A percentile compares a stretch with the other conserved stretches of the same genome.
These are phyloP conservation scores for Phytophthora gonapodyides DNA, from an alignment of 352 stramenopile species.

Conservation along the genomic window DNA sequence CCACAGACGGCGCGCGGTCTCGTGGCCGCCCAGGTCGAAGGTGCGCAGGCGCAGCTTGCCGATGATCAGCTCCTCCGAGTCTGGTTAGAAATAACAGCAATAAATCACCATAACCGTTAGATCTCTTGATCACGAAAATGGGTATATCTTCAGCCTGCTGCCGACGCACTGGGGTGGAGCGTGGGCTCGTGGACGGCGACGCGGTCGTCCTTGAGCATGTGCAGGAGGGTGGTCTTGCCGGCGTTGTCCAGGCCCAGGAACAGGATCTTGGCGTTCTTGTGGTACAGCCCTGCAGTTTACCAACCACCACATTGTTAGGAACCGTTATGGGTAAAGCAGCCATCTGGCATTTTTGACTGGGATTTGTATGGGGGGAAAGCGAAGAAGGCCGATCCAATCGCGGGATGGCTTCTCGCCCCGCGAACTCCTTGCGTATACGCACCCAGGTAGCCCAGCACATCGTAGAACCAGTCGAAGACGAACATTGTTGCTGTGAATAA, in stretches of 20 bases:
- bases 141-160: not conserved
- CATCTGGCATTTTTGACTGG: conserved; percentile 13
- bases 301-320: conserved; percentile 6
- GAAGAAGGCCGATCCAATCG: conserved; percentile 7
- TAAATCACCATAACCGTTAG: conserved; percentile 8
- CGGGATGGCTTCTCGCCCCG: too few species aligned
- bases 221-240: conserved; percentile 99
- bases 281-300: conserved; percentile 94
- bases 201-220: conserved; percentile 99
- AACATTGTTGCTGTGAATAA: conserved; percentile 73
- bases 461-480: conserved; percentile 97
- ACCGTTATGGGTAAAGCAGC: conserved; percentile 10
- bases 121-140: not conserved
- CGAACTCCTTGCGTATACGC: conserved; percentile 25
- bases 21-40: conserved; percentile 99
- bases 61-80: conserved; percentile 93
- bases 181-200: conserved; percentile 96
- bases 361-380: conserved; percentile 19
- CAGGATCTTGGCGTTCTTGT: conserved; percentile 99
- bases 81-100: conserved; percentile 29
- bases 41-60: conserved; percentile 99
- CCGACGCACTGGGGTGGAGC: conserved; percentile 92
- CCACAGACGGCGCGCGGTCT: conserved; percentile 97
- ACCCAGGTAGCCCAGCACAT: conserved; percentile 93
- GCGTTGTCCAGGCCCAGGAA: conserved; percentile 99